Percentiles rank a stretch among this genome's conserved stretches.
Evolutionary conservation across 441 rosid species (phyloP).

Genomic region (Mallotus repandus): DNA sequence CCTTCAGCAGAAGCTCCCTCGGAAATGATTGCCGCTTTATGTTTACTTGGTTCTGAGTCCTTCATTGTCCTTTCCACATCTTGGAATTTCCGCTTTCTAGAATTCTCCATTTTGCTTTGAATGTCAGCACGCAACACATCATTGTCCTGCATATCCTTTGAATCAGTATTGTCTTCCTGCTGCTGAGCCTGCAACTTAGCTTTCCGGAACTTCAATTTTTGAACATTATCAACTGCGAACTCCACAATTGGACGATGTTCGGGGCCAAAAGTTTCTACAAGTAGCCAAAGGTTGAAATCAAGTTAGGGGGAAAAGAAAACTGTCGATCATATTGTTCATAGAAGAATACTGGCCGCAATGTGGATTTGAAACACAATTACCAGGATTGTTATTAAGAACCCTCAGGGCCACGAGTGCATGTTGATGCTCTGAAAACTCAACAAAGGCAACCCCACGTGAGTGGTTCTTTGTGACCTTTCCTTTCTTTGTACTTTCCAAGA

Average conservation of each 20-base stretch:
- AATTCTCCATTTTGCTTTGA: slow-evolving; percentile 26
- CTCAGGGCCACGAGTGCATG: slow-evolving; percentile 92
- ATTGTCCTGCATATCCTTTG: slow-evolving; percentile 27
- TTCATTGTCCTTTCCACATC: slow-evolving; percentile 29
- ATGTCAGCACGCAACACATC: slow-evolving; percentile 19
- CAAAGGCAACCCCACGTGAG: slow-evolving; percentile 87
- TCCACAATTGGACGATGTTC: slow-evolving; percentile 81
- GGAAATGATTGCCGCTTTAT: slow-evolving; percentile 14
- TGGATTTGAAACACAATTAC: slow-evolving; percentile 35
- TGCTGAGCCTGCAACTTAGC: slow-evolving; percentile 43
- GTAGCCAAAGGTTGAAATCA: slow-evolving; percentile 13
- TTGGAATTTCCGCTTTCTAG: slow-evolving; percentile 45
- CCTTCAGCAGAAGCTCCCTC: slow-evolving; percentile 19
- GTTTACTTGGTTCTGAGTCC: slow-evolving; percentile 13
- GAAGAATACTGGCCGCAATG: neutral
- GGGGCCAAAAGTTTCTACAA: slow-evolving; percentile 74
- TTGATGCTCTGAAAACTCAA: slow-evolving; percentile 77
- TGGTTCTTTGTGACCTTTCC: slow-evolving; percentile 60
- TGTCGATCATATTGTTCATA: neutral
- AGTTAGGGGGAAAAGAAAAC: neutral
- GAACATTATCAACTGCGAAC: slow-evolving; percentile 80
- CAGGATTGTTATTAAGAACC: slow-evolving; percentile 93
- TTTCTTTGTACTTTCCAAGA: slow-evolving; percentile 60
- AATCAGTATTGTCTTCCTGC: slow-evolving; percentile 30
- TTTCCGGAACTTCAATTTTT: slow-evolving; percentile 63